Conservation (phyloP, 164 flowering plant species). For the Tinospora cordifolia region DNA sequence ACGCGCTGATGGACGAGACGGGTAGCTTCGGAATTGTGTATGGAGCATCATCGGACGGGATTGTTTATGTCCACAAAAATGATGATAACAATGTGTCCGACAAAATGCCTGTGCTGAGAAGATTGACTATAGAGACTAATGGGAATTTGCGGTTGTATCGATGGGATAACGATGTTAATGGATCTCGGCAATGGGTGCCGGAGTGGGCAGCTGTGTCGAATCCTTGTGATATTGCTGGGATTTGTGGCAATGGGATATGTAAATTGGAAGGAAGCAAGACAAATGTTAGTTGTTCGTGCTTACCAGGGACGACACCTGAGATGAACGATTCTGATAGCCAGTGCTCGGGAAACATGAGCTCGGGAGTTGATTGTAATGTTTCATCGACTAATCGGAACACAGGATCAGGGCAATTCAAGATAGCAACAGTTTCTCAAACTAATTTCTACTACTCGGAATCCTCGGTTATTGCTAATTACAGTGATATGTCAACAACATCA, state of each 20-base stretch:
- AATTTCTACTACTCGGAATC: conserved; percentile 57
- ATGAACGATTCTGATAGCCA: conserved; percentile 12
- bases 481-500: conserved; percentile 38
- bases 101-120: conserved; percentile 27
- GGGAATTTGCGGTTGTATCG: conserved; percentile 70
- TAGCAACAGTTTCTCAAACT: conserved; percentile 46
- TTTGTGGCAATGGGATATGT: conserved; percentile 89
- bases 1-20: conserved; percentile 47
- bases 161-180: conserved; percentile 70
- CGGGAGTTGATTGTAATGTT: conserved; percentile 27
- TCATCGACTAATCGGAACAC: no score
- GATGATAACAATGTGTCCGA: conserved; percentile 30
- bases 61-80: conserved; percentile 74
- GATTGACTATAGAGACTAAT: conserved; percentile 57
- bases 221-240: conserved; percentile 80
- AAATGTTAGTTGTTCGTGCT: conserved; percentile 58
- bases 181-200: conserved; percentile 70
- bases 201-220: conserved; percentile 92
- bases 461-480: conserved; percentile 68
- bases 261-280: conserved; percentile 52
- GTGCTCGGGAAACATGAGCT: conserved; percentile 28
- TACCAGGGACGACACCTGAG: conserved; percentile 52
- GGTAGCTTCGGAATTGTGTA: conserved; percentile 81
- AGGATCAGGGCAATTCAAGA: conserved; percentile 34
- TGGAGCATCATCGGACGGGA: conserved; percentile 54